Conservation (phyloP, 1,139 yeast species). For the Cylindricascospora bacillispora region DNA sequence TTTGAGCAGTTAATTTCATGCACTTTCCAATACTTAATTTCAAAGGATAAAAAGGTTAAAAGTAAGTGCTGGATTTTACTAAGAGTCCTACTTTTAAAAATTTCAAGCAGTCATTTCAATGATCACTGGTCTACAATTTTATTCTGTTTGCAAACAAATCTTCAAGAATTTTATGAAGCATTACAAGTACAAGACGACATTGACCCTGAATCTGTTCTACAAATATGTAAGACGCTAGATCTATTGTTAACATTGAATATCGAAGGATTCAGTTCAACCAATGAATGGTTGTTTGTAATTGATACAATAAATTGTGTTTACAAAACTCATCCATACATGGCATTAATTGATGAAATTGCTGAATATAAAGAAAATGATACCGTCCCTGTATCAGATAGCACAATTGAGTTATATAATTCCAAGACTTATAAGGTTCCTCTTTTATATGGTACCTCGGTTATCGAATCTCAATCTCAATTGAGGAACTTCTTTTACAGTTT, state of each 20-base stretch:
- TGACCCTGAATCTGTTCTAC: slow-evolving; percentile 35
- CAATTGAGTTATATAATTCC: neutral
- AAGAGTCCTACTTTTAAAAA: slow-evolving; percentile 49
- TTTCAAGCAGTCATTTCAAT: slow-evolving; percentile 49
- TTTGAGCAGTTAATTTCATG: slow-evolving; percentile 18
- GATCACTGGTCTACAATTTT: slow-evolving; percentile 63
- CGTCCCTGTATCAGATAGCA: too few relatives aligned
- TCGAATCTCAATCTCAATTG: slow-evolving; percentile 33
- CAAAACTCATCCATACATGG: slow-evolving; percentile 26
- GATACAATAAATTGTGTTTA: slow-evolving; percentile 56
- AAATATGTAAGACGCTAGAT: slow-evolving; percentile 70
- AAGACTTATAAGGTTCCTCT: slow-evolving; percentile 29
- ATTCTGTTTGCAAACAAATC: slow-evolving; percentile 44
- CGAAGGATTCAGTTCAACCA: slow-evolving; percentile 64
- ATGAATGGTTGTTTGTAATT: slow-evolving; percentile 77
- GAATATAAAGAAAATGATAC: slow-evolving; percentile 28
- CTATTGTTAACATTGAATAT: slow-evolving; percentile 49
- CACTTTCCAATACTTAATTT: slow-evolving; percentile 17
- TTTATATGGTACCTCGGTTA: slow-evolving; percentile 32
- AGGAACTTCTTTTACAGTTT: slow-evolving; percentile 59
- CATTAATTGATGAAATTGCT: slow-evolving; percentile 40
- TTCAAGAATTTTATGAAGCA: slow-evolving; percentile 31
- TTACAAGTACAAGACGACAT: slow-evolving; percentile 29
- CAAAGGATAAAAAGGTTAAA: slow-evolving; percentile 14
- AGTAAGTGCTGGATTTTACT: slow-evolving; percentile 34